Evolutionary conservation across 2,329 filamentous ascomycete genomes (phyloP), one percentile per base, ranked within the genome.

Genomic region (Diaporthe longicolla): DNA sequence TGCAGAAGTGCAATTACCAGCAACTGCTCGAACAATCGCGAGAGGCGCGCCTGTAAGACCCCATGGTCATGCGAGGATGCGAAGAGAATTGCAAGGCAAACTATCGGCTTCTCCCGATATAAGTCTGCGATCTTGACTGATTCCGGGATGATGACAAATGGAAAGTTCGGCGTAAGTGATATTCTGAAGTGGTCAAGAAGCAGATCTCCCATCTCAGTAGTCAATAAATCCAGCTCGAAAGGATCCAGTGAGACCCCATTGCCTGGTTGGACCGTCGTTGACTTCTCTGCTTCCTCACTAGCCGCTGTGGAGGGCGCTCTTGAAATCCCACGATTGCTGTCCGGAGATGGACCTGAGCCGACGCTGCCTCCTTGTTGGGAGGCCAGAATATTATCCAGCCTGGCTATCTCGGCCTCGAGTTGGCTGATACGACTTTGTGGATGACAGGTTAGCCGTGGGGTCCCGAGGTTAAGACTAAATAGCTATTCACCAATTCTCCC

Each of bases 1-100:
- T 66, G 43, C 11, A 66, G 26, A 13, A 66, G 29, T 17, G 11
- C 29, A 35, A 24, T 52, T 19, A 29, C 61, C 43, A 66, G 21
- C 61, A 50, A 35, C 29, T 52, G 43, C 26, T 66, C 61, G 24
- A 66, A 66, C 4, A 66, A 15, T 11, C 43, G 43, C 1, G 61
- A 32, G 61, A 66, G 21, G 11, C 29, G 61, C 29, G 4, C 43
- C 21, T 66, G 61, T 0, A 66, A 7, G 5, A 4, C 6, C 11
- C 45, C 45, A 19, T 66, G 21, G 17, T 66, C 61, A 19, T 50
- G 21, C 6, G 61, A 35, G 21, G 61, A 35, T 19, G 61, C 61
- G 13, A 66, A 66, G 21, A 66, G 43, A 52, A 66, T 10, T 37
- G 61, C 61, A 17, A 66, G 61, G 29, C 61, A 66, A 11, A 66